A percentile compares a stretch with the other conserved stretches of the same genome.
Evolutionary conservation across 257 asterid species (phyloP).

Genomic region (Sherardia arvensis): DNA sequence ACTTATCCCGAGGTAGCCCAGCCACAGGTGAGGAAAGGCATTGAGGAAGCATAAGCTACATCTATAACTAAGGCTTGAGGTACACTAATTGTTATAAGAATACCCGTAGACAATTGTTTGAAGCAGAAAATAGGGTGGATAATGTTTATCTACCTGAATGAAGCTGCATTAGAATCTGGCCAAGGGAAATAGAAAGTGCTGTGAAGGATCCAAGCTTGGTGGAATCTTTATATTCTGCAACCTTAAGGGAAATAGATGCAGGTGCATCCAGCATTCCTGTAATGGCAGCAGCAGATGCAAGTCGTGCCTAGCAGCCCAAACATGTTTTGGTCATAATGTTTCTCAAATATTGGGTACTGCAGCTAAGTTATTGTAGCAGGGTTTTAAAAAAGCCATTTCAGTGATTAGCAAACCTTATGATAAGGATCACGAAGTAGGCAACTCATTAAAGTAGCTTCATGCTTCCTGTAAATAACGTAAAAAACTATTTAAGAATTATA

Average conservation of each 20-base stretch:
- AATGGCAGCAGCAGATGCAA: conserved; percentile 73
- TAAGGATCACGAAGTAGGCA: conserved; percentile 87
- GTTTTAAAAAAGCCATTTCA: neutral
- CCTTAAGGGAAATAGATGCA: conserved; percentile 80
- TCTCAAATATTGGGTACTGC: neutral
- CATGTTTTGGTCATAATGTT: neutral
- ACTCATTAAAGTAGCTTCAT: conserved; percentile 72
- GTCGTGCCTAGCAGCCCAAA: conserved; percentile 53
- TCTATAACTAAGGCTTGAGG: neutral
- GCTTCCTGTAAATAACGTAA: conserved; percentile 43
- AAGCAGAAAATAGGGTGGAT: conserved; percentile 9
- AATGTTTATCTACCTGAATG: conserved; percentile 58
- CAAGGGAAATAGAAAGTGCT: conserved; percentile 87
- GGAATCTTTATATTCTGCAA: conserved; percentile 69
- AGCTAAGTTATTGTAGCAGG: neutral
- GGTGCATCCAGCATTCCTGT: conserved; percentile 81
- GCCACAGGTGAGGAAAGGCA: neutral
- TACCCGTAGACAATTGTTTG: neutral
- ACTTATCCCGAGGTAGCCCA: neutral
- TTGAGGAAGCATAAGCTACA: neutral
- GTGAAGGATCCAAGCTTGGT: conserved; percentile 78
- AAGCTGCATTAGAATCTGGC: conserved; percentile 83
- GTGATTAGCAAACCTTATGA: conserved; percentile 46
- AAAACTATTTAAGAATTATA: neutral
- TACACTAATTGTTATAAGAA: neutral